Conservation (phyloP, 192 early-diverging fungal species). For the Backusella circina region DNA sequence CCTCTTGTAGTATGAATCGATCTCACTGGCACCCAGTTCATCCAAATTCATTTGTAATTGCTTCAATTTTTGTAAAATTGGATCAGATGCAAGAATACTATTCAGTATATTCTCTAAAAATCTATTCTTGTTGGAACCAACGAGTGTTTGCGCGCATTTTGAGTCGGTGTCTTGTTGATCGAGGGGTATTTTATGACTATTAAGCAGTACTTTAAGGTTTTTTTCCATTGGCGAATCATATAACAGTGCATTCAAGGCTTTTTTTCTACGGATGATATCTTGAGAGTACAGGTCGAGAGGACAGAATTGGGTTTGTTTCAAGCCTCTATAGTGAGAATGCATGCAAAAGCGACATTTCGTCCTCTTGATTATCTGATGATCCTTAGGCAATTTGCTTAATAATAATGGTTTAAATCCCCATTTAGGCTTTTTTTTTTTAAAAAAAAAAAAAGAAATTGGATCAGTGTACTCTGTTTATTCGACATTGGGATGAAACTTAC, state of each 20-base stretch:
- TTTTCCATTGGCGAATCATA: constrained; percentile 10
- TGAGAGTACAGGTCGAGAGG: constrained; percentile 63
- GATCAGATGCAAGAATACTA: constrained; percentile 36
- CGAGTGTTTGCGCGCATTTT: not conserved
- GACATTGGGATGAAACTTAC: constrained; percentile 3
- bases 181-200: not conserved
- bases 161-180: not conserved
- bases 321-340: constrained; percentile 49
- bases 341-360: constrained; percentile 67
- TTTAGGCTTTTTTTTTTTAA: constrained; percentile 45
- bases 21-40: constrained; percentile 46
- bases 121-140: not conserved
- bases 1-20: constrained; percentile 17
- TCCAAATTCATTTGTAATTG: constrained; percentile 44
- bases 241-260: constrained; percentile 34
- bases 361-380: constrained; percentile 35
- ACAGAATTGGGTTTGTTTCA: constrained; percentile 34
- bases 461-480: not conserved
- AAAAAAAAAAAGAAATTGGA: not conserved
- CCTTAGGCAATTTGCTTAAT: not conserved
- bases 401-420: constrained; percentile 62
- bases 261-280: constrained; percentile 23
- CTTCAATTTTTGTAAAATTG: constrained; percentile 37
- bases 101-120: constrained; percentile 25
- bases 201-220: constrained; percentile 6